A percentile compares a stretch with the other conserved stretches of the same genome.
Evolutionary conservation across 208 protist genomes (phyloP).

Genomic region (Leishmania mexicana): DNA sequence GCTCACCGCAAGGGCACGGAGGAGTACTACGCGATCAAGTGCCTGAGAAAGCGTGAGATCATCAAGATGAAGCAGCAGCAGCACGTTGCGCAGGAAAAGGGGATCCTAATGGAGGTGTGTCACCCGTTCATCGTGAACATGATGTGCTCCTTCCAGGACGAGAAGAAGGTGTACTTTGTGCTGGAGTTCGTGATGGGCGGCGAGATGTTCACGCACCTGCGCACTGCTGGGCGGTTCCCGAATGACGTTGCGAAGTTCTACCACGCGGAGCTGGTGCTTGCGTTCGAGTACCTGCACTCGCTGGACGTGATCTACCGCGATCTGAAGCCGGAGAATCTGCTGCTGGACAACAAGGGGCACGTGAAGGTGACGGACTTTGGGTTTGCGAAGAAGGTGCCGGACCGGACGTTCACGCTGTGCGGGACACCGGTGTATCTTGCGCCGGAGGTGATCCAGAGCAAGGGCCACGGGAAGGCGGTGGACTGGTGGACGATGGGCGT

Average conservation of each 20-base stretch:
- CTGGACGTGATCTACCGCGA: slow-evolving; percentile 93
- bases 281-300: slow-evolving; percentile 92
- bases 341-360: slow-evolving; percentile 85
- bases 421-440: slow-evolving; percentile 91
- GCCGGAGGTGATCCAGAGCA: slow-evolving; percentile 93
- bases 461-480: slow-evolving; percentile 95
- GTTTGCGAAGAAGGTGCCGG: slow-evolving; percentile 82
- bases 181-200: slow-evolving; percentile 94
- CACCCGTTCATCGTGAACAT: slow-evolving; percentile 95
- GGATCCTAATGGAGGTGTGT: slow-evolving; percentile 85
- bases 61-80: slow-evolving; percentile 89
- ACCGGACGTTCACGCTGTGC: slow-evolving; percentile 89
- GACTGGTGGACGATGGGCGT: slow-evolving; percentile 98
- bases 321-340: slow-evolving; percentile 92
- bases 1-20: slow-evolving; percentile 78
- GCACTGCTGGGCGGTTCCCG: slow-evolving; percentile 77
- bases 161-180: slow-evolving; percentile 92
- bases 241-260: slow-evolving; percentile 93
- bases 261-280: slow-evolving; percentile 91
- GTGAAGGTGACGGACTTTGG: slow-evolving; percentile 91
- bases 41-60: slow-evolving; percentile 88
- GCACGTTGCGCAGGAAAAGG: slow-evolving; percentile 92
- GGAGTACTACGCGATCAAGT: slow-evolving; percentile 93
- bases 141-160: slow-evolving; percentile 95
- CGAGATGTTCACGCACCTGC: slow-evolving; percentile 91